Percentiles rank a stretch among this genome's conserved stretches.
Conservation (phyloP, 108 stramenopile genomes). For the Poteriospumella lacustris region DNA sequence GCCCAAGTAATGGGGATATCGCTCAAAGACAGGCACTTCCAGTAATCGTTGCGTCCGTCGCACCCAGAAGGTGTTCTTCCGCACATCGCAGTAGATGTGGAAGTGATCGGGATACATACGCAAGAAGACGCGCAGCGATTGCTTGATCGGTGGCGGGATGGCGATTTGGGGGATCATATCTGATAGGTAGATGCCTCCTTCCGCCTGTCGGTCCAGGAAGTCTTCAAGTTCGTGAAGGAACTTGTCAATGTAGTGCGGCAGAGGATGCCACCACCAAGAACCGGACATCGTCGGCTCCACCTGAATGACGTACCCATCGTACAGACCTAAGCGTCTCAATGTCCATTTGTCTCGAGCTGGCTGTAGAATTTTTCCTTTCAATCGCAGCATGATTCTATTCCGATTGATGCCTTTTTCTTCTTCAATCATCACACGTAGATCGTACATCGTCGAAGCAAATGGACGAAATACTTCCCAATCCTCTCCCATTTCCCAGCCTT, state of each 20-base stretch:
- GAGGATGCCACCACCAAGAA: neutral
- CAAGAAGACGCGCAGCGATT: neutral
- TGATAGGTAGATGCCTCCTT: neutral
- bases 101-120: neutral
- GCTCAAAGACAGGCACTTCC: neutral
- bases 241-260: neutral
- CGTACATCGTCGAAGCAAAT: neutral
- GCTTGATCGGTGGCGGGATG: neutral
- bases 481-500: neutral
- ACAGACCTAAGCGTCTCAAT: neutral
- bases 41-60: neutral
- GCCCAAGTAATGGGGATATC: neutral
- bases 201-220: neutral
- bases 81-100: neutral
- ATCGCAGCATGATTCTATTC: neutral
- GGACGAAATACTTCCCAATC: neutral
- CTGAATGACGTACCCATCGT: neutral
- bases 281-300: neutral
- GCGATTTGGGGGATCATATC: neutral
- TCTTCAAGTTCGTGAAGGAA: neutral
- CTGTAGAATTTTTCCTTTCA: neutral
- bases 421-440: neutral
- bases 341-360: neutral
- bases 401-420: neutral
- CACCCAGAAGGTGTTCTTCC: neutral